Conservation (phyloP, 345 rosid genomes). For the Salix viminalis region DNA sequence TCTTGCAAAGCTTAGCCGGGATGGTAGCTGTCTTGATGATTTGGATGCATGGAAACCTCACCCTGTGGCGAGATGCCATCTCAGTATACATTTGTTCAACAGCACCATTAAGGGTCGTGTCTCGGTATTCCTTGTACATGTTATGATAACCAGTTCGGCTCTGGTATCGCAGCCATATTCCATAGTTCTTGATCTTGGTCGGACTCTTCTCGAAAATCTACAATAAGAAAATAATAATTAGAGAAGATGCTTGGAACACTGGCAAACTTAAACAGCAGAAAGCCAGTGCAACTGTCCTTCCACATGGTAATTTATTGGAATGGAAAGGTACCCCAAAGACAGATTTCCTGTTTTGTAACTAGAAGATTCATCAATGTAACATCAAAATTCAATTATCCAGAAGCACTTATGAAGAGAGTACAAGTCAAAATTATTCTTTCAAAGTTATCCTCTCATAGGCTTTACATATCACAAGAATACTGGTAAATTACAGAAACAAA, state of each 20-base stretch:
- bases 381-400: too few relatives aligned
- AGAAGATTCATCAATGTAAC: not conserved
- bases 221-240: not conserved
- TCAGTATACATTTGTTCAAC: slow-evolving; percentile 69
- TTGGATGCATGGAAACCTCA: slow-evolving; percentile 62
- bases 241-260: not conserved
- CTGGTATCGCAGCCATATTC: slow-evolving; percentile 58
- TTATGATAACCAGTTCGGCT: slow-evolving; percentile 65
- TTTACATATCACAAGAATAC: too few relatives aligned
- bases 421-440: too few relatives aligned
- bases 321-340: not conserved
- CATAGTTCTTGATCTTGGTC: slow-evolving; percentile 52
- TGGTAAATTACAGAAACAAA: not conserved
- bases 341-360: not conserved
- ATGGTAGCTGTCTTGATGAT: slow-evolving; percentile 64
- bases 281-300: too few relatives aligned
- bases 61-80: slow-evolving; percentile 68
- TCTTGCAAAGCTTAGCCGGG: slow-evolving; percentile 64
- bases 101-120: slow-evolving; percentile 53
- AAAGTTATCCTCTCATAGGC: too few relatives aligned
- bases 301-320: not conserved
- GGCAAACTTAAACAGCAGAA: too few relatives aligned
- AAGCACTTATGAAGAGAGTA: too few relatives aligned
- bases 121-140: slow-evolving; percentile 66
- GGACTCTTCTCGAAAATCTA: slow-evolving; percentile 66